phyloP scores from a whole-genome alignment of 495 filamentous ascomycete species.

The Aspergillus saccharolyticus region DNA sequence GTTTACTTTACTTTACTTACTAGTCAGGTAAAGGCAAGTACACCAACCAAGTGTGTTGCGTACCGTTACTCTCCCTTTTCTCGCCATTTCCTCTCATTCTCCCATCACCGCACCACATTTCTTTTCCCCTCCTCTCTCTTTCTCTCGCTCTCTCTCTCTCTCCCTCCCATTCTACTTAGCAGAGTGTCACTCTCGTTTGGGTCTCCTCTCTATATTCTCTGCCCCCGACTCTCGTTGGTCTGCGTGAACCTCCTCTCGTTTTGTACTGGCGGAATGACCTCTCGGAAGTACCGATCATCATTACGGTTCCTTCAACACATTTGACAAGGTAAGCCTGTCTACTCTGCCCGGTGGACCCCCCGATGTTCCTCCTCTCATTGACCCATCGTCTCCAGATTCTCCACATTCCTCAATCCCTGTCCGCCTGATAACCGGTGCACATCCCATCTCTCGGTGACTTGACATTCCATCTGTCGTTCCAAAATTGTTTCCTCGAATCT shows the following conservation, averaged over 20 bases:
- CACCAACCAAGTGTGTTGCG: not conserved
- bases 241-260: not conserved
- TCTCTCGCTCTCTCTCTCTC: not conserved
- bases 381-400: conserved; percentile 10
- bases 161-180: too few relatives aligned
- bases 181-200: not conserved
- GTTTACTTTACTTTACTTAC: not conserved
- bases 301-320: not conserved
- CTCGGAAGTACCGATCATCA: not conserved
- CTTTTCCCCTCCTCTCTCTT: not conserved
- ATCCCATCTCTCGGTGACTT: conserved; percentile 4
- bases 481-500: not conserved
- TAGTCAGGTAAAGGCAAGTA: too few relatives aligned
- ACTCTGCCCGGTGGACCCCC: conserved; percentile 7
- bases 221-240: not conserved
- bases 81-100: not conserved
- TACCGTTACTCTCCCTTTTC: not conserved
- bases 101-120: not conserved
- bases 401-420: conserved; percentile 5
- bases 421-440: not conserved
- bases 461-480: conserved; percentile 3
- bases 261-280: not conserved
- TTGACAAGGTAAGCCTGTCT: conserved; percentile 1
- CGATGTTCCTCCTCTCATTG: not conserved
- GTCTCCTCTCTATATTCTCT: not conserved